Conservation (phyloP, 1,284 basidiomycete genomes). For the Boletus smithii region DNA sequence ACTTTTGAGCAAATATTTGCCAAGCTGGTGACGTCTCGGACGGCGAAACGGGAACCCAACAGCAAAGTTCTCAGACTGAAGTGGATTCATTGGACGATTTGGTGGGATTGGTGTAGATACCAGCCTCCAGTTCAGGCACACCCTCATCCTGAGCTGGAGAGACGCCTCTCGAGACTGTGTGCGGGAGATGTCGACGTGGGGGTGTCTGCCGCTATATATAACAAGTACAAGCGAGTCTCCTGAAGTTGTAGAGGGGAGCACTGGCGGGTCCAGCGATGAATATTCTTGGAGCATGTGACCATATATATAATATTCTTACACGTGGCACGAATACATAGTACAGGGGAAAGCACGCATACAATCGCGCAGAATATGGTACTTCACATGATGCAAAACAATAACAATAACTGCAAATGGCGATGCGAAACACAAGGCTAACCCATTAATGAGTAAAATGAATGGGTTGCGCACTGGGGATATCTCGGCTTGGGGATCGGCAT, state of each 20-base stretch:
- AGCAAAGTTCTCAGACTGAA: constrained; percentile 28
- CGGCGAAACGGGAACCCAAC: constrained; percentile 19
- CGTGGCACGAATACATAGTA: constrained; percentile 20
- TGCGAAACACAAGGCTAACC: constrained; percentile 5
- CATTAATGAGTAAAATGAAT: constrained; percentile 13
- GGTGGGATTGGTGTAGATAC: constrained; percentile 29
- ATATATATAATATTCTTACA: constrained; percentile 22
- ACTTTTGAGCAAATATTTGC: constrained; percentile 30
- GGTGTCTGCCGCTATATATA: constrained; percentile 29
- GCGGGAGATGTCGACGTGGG: constrained; percentile 28
- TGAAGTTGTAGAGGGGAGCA: background rate
- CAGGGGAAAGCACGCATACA: constrained; percentile 3
- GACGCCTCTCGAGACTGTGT: constrained; percentile 22
- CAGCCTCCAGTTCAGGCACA: constrained; percentile 22
- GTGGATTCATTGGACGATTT: constrained; percentile 33
- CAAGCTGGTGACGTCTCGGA: constrained; percentile 26
- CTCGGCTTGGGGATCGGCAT: constrained; percentile 11
- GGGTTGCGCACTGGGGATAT: constrained; percentile 25
- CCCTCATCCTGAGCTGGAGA: constrained; percentile 24
- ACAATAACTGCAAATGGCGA: constrained; percentile 4
- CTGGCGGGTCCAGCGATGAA: constrained; percentile 15
- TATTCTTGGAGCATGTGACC: constrained; percentile 1
- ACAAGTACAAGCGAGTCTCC: constrained; percentile 32
- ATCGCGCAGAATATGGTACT: background rate
- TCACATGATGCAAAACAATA: constrained; percentile 11